Evolutionary conservation across 2,329 filamentous ascomycete genomes (phyloP), one percentile per base, ranked within the genome.

Genomic region (Ascosphaera aggregata): DNA sequence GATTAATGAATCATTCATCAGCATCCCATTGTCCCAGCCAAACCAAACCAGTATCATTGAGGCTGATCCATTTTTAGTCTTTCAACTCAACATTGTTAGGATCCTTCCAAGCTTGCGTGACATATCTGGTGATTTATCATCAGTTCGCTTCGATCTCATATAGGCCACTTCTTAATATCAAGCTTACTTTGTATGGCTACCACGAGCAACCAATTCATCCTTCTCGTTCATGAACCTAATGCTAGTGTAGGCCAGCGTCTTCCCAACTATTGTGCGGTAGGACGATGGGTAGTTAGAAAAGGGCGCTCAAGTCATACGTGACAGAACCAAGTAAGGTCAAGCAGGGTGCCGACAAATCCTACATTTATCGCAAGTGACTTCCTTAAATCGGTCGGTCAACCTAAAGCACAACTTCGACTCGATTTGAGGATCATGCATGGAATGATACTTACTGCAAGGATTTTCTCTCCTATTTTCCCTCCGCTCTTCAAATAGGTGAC

Each of bases 281-380:
- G n/a, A n/a, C n/a, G n/a, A n/a, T n/a, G n/a, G n/a, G n/a, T n/a
- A n/a, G n/a, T n/a, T n/a, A n/a, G n/a, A n/a, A n/a, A n/a, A n/a
- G n/a, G n/a, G n/a, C n/a, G n/a, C n/a, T n/a, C n/a, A n/a, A n/a
- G n/a, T n/a, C n/a, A n/a, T n/a, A n/a, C n/a, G n/a, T n/a, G n/a
- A n/a, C n/a, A n/a, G n/a, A n/a, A n/a, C n/a, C n/a, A n/a, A n/a
- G n/a, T n/a, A n/a, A n/a, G n/a, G n/a, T n/a, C n/a, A n/a, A n/a
- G n/a, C n/a, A n/a, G 2, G 18, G 27, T 39, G 9, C 15, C 11
- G 9, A 35, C 11, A 11, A n/a, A 9, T 46, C 57, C 40, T 60
- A 73, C 70, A 74, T 47, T 75, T 76, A 49, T 77, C 73, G 47
- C 73, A 76, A 2, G 58, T 66, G 19, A 67, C 73, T 48, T 77